These are phyloP conservation scores for Pyrenophora seminiperda DNA, from an alignment of 2,329 filamentous ascomycete species.

Conservation along the genomic window DNA sequence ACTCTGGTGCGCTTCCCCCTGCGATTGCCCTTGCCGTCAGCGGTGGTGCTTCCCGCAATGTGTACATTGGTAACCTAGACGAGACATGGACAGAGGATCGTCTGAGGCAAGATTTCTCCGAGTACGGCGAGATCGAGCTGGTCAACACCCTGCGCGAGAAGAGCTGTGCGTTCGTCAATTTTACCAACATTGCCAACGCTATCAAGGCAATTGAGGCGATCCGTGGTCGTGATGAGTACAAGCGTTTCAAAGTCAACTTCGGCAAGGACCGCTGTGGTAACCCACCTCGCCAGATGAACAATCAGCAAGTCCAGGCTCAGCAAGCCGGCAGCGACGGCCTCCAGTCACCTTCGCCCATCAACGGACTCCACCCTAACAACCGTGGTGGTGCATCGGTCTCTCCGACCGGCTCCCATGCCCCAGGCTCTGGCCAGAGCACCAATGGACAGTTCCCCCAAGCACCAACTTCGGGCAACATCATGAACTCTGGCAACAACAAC, in stretches of 20 bases:
- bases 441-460: constrained; percentile 66
- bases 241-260: constrained; percentile 99
- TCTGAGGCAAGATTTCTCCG: constrained; percentile 92
- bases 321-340: constrained; percentile 67
- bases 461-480: constrained; percentile 71
- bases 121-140: constrained; percentile 96
- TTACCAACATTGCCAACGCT: constrained; percentile 98
- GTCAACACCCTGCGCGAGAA: constrained; percentile 97
- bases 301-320: constrained; percentile 62
- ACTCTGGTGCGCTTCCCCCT: constrained; percentile 92
- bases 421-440: constrained; percentile 57
- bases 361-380: constrained; percentile 61
- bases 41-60: constrained; percentile 95
- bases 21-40: constrained; percentile 96
- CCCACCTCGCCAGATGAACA: constrained; percentile 83
- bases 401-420: constrained; percentile 62
- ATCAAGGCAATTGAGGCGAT: constrained; percentile 99
- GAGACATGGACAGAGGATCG: constrained; percentile 98
- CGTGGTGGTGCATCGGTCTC: constrained; percentile 64
- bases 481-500: constrained; percentile 81
- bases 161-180: constrained; percentile 99
- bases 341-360: constrained; percentile 62
- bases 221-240: constrained; percentile 93
- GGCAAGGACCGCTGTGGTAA: constrained; percentile 98
- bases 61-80: constrained; percentile 96